Evolutionary conservation across 345 rosid species (phyloP).

Genomic region (Eucalyptus tenuipes): DNA sequence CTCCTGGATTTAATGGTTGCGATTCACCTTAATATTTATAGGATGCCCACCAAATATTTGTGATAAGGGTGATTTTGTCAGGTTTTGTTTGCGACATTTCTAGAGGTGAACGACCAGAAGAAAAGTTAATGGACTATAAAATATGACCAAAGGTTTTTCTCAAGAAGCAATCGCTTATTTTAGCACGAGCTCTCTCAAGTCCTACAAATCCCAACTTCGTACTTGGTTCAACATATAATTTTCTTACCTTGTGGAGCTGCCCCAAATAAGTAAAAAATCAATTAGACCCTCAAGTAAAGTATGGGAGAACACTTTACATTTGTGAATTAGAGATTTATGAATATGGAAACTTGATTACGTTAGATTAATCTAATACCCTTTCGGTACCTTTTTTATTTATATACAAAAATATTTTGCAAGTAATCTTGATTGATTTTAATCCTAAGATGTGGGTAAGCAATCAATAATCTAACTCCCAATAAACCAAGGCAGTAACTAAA

Average conservation of each 20-base stretch:
- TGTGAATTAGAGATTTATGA: background rate
- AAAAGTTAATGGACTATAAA: background rate
- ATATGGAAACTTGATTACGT: too few relatives aligned
- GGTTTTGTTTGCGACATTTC: too few relatives aligned
- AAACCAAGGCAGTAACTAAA: background rate
- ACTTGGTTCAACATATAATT: background rate
- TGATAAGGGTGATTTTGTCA: too few relatives aligned
- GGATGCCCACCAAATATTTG: too few relatives aligned
- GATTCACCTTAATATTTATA: too few relatives aligned
- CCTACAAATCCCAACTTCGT: background rate
- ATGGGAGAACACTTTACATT: background rate
- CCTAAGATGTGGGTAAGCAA: background rate
- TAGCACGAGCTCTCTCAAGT: background rate
- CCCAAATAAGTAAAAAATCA: background rate
- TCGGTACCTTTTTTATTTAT: background rate
- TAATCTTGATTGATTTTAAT: background rate
- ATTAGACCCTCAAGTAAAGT: background rate
- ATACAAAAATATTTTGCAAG: background rate
- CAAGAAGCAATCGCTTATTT: background rate
- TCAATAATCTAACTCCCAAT: background rate
- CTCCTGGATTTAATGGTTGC: too few relatives aligned
- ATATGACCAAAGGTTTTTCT: background rate
- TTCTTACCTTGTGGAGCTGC: background rate
- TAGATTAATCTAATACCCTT: background rate
- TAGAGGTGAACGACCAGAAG: background rate